A percentile compares a stretch with the other conserved stretches of the same genome.
Conservation (phyloP, 1,284 basidiomycete species). For the Malassezia japonica region DNA sequence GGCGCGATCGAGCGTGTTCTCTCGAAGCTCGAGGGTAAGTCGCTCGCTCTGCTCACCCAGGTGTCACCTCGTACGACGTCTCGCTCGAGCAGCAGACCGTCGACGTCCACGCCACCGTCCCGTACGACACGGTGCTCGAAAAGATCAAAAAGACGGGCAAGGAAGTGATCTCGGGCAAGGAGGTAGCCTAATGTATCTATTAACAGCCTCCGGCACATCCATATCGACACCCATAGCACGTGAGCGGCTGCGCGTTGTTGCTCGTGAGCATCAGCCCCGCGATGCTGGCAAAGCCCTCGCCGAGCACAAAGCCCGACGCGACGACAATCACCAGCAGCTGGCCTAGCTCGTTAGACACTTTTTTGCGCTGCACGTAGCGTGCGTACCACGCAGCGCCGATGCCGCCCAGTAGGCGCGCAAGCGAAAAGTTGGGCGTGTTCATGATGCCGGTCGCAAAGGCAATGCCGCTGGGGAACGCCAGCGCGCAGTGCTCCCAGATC, state of each 20-base stretch:
- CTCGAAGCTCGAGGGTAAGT: constrained; percentile 59
- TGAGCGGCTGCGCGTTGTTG: constrained; percentile 59
- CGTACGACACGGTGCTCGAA: constrained; percentile 61
- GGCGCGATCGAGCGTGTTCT: constrained; percentile 66
- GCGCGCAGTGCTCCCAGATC: constrained; percentile 18
- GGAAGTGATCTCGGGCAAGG: constrained; percentile 52
- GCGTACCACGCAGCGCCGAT: constrained; percentile 58
- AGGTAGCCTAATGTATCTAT: background rate
- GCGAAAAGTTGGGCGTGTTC: constrained; percentile 87
- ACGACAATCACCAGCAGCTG: constrained; percentile 74
- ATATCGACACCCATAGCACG: constrained; percentile 74
- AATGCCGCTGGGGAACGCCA: constrained; percentile 30
- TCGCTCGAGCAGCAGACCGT: constrained; percentile 64
- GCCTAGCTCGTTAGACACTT: constrained; percentile 9
- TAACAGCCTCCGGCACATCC: constrained; percentile 60
- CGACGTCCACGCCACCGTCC: constrained; percentile 57
- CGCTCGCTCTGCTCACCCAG: constrained; percentile 3
- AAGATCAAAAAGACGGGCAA: constrained; percentile 83
- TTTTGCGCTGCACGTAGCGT: constrained; percentile 39
- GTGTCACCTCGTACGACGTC: constrained; percentile 51
- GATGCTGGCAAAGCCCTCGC: constrained; percentile 78
- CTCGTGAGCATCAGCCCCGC: constrained; percentile 66
- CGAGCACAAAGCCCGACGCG: constrained; percentile 87
- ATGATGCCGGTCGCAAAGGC: constrained; percentile 62
- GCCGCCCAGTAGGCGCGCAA: constrained; percentile 82